phyloP scores from a whole-genome alignment of 2,329 filamentous ascomycete species.

The Diaporthe destruens region DNA sequence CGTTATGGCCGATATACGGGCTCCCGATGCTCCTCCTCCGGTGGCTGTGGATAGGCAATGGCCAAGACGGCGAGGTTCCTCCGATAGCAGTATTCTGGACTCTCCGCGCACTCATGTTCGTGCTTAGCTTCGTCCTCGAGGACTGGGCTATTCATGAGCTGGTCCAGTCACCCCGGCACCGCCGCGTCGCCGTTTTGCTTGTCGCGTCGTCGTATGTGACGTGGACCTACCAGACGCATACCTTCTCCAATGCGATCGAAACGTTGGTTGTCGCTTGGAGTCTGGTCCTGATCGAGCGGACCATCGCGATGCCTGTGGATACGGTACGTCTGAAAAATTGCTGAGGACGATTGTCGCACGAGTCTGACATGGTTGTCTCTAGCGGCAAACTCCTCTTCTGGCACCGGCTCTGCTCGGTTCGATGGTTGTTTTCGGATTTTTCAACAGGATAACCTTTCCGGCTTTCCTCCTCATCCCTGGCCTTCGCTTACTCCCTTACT shows the following conservation, averaged over 20 bases:
- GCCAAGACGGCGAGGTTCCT: constrained; percentile 79
- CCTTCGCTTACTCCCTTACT: constrained; percentile 86
- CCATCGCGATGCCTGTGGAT: constrained; percentile 69
- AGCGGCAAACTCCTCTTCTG: constrained; percentile 81
- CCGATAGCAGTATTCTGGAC: constrained; percentile 93
- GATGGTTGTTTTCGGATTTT: constrained; percentile 86
- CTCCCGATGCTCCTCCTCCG: constrained; percentile 92
- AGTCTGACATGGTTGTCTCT: constrained; percentile 46
- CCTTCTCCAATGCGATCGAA: constrained; percentile 97
- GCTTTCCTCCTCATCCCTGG: constrained; percentile 90
- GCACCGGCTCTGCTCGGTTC: constrained; percentile 84
- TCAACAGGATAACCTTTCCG: constrained; percentile 97
- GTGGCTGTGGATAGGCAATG: constrained; percentile 92
- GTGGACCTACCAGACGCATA: constrained; percentile 98
- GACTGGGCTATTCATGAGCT: constrained; percentile 98
- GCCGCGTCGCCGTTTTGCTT: constrained; percentile 81
- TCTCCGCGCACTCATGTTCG: constrained; percentile 90
- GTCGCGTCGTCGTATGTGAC: constrained; percentile 98
- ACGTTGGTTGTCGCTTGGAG: constrained; percentile 94
- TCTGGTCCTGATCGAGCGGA: constrained; percentile 89
- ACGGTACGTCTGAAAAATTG: constrained; percentile 67
- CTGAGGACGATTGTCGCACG: constrained; percentile 28
- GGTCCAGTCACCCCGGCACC: constrained; percentile 78
- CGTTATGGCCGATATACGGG: constrained; percentile 95
- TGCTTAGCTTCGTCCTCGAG: constrained; percentile 94